Conservation (phyloP, 768 basidiomycete genomes). For the Lactarius quietus region DNA sequence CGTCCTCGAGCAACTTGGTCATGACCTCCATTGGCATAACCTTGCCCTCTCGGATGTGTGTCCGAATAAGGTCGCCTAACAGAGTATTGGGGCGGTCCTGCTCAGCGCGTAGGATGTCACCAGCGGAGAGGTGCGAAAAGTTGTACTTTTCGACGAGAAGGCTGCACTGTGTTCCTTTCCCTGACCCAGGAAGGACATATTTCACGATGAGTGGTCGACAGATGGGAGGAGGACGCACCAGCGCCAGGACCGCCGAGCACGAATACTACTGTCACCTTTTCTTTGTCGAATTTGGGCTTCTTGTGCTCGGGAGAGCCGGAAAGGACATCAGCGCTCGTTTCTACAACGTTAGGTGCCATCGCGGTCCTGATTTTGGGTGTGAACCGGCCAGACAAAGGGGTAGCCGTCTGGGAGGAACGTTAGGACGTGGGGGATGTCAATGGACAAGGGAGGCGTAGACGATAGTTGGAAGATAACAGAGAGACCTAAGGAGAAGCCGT, state of each 20-base stretch:
- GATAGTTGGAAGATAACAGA: too few species aligned
- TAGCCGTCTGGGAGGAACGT: slow-evolving; percentile 47
- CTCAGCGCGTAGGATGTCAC: slow-evolving; percentile 96
- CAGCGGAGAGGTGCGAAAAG: slow-evolving; percentile 94
- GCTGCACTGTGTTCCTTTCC: slow-evolving; percentile 94
- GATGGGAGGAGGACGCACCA: slow-evolving; percentile 45
- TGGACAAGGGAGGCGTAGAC: too few species aligned
- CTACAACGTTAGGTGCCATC: slow-evolving; percentile 41
- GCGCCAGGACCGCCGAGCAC: slow-evolving; percentile 99
- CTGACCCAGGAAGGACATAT: slow-evolving; percentile 39
- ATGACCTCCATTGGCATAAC: slow-evolving; percentile 98
- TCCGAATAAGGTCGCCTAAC: slow-evolving; percentile 81
- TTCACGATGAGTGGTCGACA: slow-evolving; percentile 8
- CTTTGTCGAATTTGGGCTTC: slow-evolving; percentile 50
- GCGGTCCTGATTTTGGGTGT: slow-evolving; percentile 23
- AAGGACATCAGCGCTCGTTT: slow-evolving; percentile 39
- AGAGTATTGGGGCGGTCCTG: slow-evolving; percentile 81
- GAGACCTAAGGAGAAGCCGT: too few species aligned
- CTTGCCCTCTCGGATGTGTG: slow-evolving; percentile 83
- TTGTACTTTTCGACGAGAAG: slow-evolving; percentile 78
- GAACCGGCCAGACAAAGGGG: slow-evolving; percentile 61
- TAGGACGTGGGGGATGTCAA: too few species aligned
- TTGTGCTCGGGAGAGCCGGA: slow-evolving; percentile 5
- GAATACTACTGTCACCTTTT: slow-evolving; percentile 83
- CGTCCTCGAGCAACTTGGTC: slow-evolving; percentile 89